Evolutionary conservation across 495 filamentous ascomycete genomes (phyloP).

Genomic region (Cercophora scortea): DNA sequence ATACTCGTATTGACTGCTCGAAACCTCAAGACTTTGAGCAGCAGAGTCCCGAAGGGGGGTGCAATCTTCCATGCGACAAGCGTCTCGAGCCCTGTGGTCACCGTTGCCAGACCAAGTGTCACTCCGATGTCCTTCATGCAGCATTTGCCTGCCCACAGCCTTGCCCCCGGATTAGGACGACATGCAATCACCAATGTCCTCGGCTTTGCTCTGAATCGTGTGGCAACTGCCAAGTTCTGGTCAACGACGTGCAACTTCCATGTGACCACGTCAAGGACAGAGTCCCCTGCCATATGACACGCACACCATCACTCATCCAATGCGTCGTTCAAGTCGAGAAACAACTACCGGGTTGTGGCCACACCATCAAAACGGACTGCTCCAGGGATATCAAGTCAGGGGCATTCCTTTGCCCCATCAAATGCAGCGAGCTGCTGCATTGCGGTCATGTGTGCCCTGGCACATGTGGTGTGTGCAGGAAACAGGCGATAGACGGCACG

Average conservation of each 20-base stretch:
- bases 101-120: conserved; percentile 60
- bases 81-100: conserved; percentile 60
- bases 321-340: conserved; percentile 33
- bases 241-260: conserved; percentile 19
- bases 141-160: conserved; percentile 53
- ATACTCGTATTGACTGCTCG: conserved; percentile 47
- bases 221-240: conserved; percentile 4
- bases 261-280: conserved; percentile 50
- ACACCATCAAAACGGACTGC: conserved; percentile 46
- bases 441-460: conserved; percentile 58
- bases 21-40: conserved; percentile 54
- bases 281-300: conserved; percentile 42
- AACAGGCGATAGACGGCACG: conserved; percentile 11
- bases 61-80: conserved; percentile 48
- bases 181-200: conserved; percentile 57
- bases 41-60: conserved; percentile 66
- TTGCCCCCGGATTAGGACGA: conserved; percentile 47
- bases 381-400: conserved; percentile 27
- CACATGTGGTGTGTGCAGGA: conserved; percentile 44
- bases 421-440: conserved; percentile 36
- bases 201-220: conserved; percentile 50
- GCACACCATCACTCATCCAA: conserved; percentile 7
- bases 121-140: conserved; percentile 58
- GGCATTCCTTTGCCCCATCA: conserved; percentile 35
- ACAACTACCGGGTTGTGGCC: conserved; percentile 45